A percentile compares a stretch with the other conserved stretches of the same genome.
phyloP scores from a whole-genome alignment of 768 basidiomycete species.

The Leucocoprinus leucothites region DNA sequence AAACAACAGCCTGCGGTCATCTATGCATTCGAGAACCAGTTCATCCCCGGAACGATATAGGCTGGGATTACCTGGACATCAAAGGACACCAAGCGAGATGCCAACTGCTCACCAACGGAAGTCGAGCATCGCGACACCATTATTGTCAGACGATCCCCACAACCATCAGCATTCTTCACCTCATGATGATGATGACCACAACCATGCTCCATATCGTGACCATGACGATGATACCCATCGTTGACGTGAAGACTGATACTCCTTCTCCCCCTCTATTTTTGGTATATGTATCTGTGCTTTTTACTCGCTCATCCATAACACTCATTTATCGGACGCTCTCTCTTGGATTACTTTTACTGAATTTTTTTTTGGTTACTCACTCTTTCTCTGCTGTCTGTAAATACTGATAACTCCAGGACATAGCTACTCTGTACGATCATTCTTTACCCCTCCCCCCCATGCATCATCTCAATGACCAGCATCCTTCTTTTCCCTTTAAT shows the following conservation, averaged over 20 bases:
- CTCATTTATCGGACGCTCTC: not conserved
- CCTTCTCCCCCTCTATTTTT: no score
- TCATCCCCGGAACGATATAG: not conserved
- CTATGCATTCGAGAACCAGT: constrained; percentile 7
- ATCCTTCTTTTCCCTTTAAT: constrained; percentile 7
- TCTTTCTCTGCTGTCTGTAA: not conserved
- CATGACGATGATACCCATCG: not conserved
- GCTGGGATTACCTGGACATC: no score
- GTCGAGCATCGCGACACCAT: constrained; percentile 5
- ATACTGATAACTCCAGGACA: constrained; percentile 6
- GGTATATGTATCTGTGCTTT: no score
- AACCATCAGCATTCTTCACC: not conserved
- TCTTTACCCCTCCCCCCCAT: no score
- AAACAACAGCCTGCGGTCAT: no score
- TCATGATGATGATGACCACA: not conserved
- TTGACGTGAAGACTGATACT: not conserved
- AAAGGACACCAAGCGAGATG: constrained; percentile 8
- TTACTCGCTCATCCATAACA: no score
- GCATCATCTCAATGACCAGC: constrained; percentile 5
- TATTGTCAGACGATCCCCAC: not conserved
- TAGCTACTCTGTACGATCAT: constrained; percentile 1
- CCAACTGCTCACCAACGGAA: not conserved
- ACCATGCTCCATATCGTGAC: not conserved
- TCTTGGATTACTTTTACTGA: not conserved
- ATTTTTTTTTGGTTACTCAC: not conserved